Evolutionary conservation across 2,329 filamentous ascomycete species (phyloP), one percentile per base, ranked within the genome.

Genomic region (Ophiostoma quercus): DNA sequence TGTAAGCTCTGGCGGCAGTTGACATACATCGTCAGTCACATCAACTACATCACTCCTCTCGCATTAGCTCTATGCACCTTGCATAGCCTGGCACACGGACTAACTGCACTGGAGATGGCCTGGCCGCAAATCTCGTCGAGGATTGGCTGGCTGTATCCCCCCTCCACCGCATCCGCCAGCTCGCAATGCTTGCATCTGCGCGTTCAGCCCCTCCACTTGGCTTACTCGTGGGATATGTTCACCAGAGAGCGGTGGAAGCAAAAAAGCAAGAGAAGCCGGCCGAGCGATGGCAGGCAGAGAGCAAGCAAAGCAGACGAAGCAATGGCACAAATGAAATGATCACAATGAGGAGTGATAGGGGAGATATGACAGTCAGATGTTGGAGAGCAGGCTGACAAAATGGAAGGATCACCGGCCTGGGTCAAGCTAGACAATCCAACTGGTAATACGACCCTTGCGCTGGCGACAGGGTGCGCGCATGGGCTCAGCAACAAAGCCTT

Each of bases 1-100:
- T 47, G 43, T 19, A 47, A 19, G 43, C 43, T n/a, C 25, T 19
- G 5, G 19, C 43, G 43, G 19, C 43, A 47, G 43, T n/a, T 47
- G 4, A 34, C 34, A 34, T 34, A 47, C 43, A 47, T n/a, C 14
- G 14, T 19, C 19, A 14, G 16, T n/a, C 43, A 47, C 43, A 19
- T n/a, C 16, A n/a, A 7, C 16, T n/a, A 47, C 43, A 47, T 47
- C 43, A 47, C 43, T 19, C 43, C 43, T 47, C 43, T n/a, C 43
- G 60, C 60, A 63, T 63, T 63, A 63, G 60, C 60, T 63, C 32
- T 37, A 34, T 63, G 60, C 60, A 34, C 19, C 25, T 37, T 37
- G 29, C 32, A 63, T 8, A 39, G 29, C 9, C 32, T 34, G 29
- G 8, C 29, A 37, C 57, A 34, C 29, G 14, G 57, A 63, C 14